Evolutionary conservation across 2,329 filamentous ascomycete genomes (phyloP).

Genomic region (Bipolaris sorokiniana): DNA sequence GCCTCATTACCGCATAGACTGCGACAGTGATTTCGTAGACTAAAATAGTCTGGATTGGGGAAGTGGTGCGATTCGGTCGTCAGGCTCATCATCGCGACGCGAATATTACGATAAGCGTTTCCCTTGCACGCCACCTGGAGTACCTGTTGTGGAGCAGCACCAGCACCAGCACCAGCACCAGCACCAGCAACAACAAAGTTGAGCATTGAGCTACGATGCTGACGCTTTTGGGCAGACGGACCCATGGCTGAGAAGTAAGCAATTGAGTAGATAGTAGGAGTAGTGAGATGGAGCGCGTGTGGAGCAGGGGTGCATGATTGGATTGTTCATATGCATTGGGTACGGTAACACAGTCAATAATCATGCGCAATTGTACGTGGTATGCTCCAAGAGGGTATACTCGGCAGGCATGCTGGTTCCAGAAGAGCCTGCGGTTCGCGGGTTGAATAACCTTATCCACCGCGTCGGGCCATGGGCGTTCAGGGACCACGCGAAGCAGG

Average conservation of each 20-base stretch:
- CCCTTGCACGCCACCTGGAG: slow-evolving; percentile 1
- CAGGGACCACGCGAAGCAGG: slow-evolving; percentile 37
- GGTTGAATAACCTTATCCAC: slow-evolving; percentile 45
- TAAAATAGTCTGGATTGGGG: slow-evolving; percentile 21
- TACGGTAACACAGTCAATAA: slow-evolving; percentile 37
- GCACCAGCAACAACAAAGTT: too few relatives aligned
- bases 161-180: too few relatives aligned
- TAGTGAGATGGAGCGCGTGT: slow-evolving; percentile 11
- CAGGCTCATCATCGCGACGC: slow-evolving; percentile 21
- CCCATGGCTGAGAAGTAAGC: slow-evolving; percentile 6
- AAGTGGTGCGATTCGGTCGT: slow-evolving; percentile 10
- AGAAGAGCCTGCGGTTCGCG: slow-evolving; percentile 36
- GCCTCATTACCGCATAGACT: slow-evolving; percentile 4
- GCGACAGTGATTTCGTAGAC: slow-evolving; percentile 16
- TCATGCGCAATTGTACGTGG: slow-evolving; percentile 30
- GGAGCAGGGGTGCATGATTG: slow-evolving; percentile 34
- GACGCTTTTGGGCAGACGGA: not conserved
- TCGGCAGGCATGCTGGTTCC: slow-evolving; percentile 20
- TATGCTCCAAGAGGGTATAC: slow-evolving; percentile 16
- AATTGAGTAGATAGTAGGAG: not conserved
- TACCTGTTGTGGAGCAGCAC: not conserved
- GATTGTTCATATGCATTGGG: slow-evolving; percentile 25
- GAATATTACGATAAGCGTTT: slow-evolving; percentile 12
- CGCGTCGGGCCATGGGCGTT: slow-evolving; percentile 37
- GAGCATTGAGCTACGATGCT: not conserved